Evolutionary conservation across 108 stramenopile genomes (phyloP).

Genomic region (Fistulifera solaris): DNA sequence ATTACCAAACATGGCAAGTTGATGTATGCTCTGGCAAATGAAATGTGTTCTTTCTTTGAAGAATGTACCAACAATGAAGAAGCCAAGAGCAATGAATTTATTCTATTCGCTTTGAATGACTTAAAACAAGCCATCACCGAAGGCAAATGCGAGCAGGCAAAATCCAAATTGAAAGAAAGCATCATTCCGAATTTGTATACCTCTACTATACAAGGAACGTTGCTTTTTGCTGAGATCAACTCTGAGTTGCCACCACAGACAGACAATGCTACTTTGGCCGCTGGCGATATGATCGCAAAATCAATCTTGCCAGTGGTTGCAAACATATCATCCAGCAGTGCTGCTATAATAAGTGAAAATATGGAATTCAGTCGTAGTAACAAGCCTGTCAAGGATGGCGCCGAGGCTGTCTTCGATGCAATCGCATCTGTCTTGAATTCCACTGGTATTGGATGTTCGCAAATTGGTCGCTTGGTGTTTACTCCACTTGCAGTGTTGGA

Average conservation of each 20-base stretch:
- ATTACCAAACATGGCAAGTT: slow-evolving; percentile 28
- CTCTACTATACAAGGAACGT: slow-evolving; percentile 36
- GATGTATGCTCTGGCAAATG: slow-evolving; percentile 59
- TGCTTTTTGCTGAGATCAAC: slow-evolving; percentile 25
- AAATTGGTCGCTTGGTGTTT: slow-evolving; percentile 19
- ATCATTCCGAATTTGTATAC: slow-evolving; percentile 23
- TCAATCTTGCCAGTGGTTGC: slow-evolving; percentile 45
- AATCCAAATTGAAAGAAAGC: slow-evolving; percentile 14
- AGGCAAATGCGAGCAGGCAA: slow-evolving; percentile 24
- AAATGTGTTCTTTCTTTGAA: slow-evolving; percentile 45
- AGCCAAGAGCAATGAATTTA: slow-evolving; percentile 30
- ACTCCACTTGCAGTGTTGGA: slow-evolving; percentile 5
- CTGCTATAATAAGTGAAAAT: slow-evolving; percentile 19
- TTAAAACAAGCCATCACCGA: slow-evolving; percentile 27
- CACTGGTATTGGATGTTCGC: slow-evolving; percentile 28
- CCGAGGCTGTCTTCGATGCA: slow-evolving; percentile 19
- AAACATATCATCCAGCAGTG: slow-evolving; percentile 28
- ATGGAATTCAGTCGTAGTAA: slow-evolving; percentile 11
- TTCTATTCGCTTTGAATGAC: slow-evolving; percentile 31
- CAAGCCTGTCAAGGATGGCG: slow-evolving; percentile 14
- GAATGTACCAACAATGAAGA: slow-evolving; percentile 45
- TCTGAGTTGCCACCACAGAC: slow-evolving; percentile 1
- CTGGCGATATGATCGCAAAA: slow-evolving; percentile 40
- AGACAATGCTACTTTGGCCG: slow-evolving; percentile 13
- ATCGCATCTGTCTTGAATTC: slow-evolving; percentile 20